These are phyloP conservation scores for Pittosporum tobira DNA, from an alignment of 129 eudicot genomes.

Conservation along the genomic window DNA sequence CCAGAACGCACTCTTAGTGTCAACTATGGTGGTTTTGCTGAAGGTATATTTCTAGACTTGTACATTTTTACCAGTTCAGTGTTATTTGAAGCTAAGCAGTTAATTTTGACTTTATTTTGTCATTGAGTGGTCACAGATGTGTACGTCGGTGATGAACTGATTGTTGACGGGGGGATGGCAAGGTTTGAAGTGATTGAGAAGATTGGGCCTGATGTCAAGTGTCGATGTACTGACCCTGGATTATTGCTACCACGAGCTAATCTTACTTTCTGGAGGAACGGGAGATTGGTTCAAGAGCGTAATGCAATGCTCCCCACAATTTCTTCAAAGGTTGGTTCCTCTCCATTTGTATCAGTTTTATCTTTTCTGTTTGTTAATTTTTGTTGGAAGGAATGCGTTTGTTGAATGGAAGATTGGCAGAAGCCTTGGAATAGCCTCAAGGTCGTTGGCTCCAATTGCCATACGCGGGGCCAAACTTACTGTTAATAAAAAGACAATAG, in stretches of 20 bases:
- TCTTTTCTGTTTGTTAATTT: no score
- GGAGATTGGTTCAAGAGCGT: conserved; percentile 77
- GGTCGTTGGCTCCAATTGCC: no score
- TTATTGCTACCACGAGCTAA: conserved; percentile 87
- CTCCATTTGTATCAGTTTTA: background rate
- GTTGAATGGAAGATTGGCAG: no score
- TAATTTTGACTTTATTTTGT: background rate
- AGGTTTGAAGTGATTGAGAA: conserved; percentile 92
- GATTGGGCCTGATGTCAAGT: conserved; percentile 96
- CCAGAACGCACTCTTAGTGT: conserved; percentile 71
- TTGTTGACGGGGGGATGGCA: conserved; percentile 99
- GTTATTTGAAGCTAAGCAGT: no score
- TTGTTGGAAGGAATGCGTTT: background rate
- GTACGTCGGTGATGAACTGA: conserved; percentile 87
- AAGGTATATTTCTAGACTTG: conserved; percentile 33
- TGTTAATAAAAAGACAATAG: no score
- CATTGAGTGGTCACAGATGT: conserved; percentile 43
- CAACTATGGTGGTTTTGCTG: conserved; percentile 93
- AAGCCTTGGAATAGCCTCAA: no score
- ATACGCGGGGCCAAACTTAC: no score
- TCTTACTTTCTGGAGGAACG: conserved; percentile 88
- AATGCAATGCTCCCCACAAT: conserved; percentile 91
- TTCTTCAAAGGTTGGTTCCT: conserved; percentile 72
- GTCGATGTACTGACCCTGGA: conserved; percentile 91
- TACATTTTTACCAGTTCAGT: background rate